A percentile compares a stretch with the other conserved stretches of the same genome.
Evolutionary conservation across 1,284 basidiomycete species (phyloP).

Genomic region (Peniophora sp.): DNA sequence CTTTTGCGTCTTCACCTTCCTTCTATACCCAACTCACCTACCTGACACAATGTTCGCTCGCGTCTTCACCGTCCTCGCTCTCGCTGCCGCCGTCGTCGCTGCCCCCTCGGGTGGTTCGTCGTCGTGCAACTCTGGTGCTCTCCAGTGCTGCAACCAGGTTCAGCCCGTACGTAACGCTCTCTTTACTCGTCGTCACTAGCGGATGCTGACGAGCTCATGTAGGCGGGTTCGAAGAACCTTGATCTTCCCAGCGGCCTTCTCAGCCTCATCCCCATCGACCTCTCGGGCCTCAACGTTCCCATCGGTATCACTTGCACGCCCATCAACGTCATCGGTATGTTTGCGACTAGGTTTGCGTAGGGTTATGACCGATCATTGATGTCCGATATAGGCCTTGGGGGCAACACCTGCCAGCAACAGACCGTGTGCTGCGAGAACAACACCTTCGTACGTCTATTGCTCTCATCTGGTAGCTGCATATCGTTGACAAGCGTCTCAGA

Average conservation of each 20-base stretch:
- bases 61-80: background rate
- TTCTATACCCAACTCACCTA: background rate
- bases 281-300: slow-evolving; percentile 12
- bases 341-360: no score
- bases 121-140: background rate
- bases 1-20: background rate
- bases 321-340: slow-evolving; percentile 12
- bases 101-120: background rate
- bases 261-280: slow-evolving; percentile 13
- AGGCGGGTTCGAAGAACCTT: background rate
- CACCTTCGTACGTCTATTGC: background rate
- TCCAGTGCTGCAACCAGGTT: background rate
- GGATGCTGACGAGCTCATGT: background rate
- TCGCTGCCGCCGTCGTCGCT: background rate
- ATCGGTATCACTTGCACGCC: slow-evolving; percentile 19
- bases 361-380: no score
- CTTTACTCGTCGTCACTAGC: background rate
- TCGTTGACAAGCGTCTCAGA: background rate
- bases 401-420: background rate
- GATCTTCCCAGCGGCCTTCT: slow-evolving; percentile 11
- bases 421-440: background rate
- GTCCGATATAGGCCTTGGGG: background rate
- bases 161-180: background rate
- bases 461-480: background rate
- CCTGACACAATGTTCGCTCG: background rate